These are phyloP conservation scores for Letharia columbiana DNA, from an alignment of 495 filamentous ascomycete species.

Conservation along the genomic window DNA sequence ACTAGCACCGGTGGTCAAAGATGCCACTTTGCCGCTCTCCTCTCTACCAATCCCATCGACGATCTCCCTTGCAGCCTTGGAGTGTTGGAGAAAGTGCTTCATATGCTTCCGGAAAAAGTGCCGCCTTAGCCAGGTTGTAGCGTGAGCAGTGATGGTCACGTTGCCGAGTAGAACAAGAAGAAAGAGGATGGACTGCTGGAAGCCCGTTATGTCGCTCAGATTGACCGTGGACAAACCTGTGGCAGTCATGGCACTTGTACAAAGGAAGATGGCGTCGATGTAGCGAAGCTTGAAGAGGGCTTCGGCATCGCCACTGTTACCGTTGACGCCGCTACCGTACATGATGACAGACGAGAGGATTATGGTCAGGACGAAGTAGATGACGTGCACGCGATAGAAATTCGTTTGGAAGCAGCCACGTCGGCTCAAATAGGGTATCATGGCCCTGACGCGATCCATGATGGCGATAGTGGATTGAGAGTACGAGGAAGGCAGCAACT, in stretches of 20 bases:
- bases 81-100: background rate
- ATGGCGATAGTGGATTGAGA: no score
- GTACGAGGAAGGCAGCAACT: no score
- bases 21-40: background rate
- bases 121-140: background rate
- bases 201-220: background rate
- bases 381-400: constrained; percentile 12
- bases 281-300: background rate
- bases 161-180: background rate
- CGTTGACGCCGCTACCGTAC: constrained; percentile 13
- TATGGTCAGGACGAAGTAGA: constrained; percentile 1
- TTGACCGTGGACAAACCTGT: constrained; percentile 4
- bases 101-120: constrained; percentile 1
- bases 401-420: background rate
- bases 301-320: constrained; percentile 6
- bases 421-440: background rate
- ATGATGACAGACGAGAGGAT: constrained; percentile 12
- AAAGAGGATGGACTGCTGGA: constrained; percentile 2
- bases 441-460: no score
- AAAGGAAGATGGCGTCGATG: constrained; percentile 7
- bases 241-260: constrained; percentile 8
- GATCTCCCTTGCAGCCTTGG: background rate
- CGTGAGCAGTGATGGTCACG: background rate
- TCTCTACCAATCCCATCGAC: background rate
- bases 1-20: background rate